Evolutionary conservation across 192 early-diverging fungal species (phyloP).

Genomic region (Jimgerdemannia flammicorona): DNA sequence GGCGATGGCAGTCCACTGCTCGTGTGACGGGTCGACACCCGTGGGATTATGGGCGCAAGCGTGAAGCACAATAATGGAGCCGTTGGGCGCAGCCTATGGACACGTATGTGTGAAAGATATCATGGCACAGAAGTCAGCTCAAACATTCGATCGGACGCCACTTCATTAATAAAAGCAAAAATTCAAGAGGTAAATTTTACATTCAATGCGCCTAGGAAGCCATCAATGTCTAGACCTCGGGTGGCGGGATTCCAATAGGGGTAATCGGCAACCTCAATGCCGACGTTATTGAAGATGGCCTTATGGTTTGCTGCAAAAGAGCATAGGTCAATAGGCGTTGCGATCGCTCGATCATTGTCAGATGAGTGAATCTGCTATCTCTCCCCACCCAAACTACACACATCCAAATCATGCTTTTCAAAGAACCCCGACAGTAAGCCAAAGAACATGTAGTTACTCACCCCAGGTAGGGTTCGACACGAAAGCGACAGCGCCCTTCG

Average conservation of each 20-base stretch:
- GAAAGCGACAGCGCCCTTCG: constrained; percentile 60
- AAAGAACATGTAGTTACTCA: constrained; percentile 27
- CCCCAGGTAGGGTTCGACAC: constrained; percentile 98
- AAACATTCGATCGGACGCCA: too few species aligned
- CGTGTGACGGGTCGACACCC: constrained; percentile 93
- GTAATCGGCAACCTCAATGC: constrained; percentile 82
- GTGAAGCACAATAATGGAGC: constrained; percentile 89
- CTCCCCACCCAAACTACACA: neutral
- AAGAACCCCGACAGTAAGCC: constrained; percentile 1
- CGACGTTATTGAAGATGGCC: constrained; percentile 83
- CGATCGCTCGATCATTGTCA: neutral
- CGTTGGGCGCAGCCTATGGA: constrained; percentile 56
- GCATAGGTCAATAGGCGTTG: neutral
- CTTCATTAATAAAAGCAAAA: neutral
- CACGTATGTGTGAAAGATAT: neutral
- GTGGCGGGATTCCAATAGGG: constrained; percentile 84
- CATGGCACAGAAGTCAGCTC: too few species aligned
- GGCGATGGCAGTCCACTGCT: constrained; percentile 93
- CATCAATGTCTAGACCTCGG: constrained; percentile 75
- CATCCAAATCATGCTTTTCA: neutral
- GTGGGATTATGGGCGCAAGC: constrained; percentile 99
- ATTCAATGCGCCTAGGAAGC: constrained; percentile 64
- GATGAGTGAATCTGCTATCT: neutral
- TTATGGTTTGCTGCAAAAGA: constrained; percentile 72
- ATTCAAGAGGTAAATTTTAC: neutral